Percentiles rank a stretch among this genome's conserved stretches.
Conservation (phyloP, 1,284 basidiomycete genomes). For the Ustilago tritici region DNA sequence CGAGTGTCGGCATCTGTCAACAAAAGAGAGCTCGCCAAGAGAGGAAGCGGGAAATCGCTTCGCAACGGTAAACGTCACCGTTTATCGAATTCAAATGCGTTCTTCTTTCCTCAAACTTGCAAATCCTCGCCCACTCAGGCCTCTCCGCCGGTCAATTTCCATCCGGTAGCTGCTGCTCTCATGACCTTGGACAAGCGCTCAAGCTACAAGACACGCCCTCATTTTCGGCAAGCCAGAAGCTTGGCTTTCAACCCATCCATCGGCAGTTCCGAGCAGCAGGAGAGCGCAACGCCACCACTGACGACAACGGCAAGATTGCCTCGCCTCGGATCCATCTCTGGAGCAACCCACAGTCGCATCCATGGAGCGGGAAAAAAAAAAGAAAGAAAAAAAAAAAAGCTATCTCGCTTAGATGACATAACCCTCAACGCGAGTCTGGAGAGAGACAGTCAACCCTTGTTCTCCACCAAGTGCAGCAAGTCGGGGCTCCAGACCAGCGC, state of each 20-base stretch:
- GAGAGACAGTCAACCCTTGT: background rate
- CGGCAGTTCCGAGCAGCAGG: background rate
- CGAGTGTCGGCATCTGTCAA: conserved; percentile 5
- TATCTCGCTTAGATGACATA: conserved; percentile 21
- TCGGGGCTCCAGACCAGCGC: conserved; percentile 1
- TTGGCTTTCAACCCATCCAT: background rate
- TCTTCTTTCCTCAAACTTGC: background rate
- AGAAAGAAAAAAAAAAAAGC: background rate
- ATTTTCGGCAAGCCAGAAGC: background rate
- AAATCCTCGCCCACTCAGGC: background rate
- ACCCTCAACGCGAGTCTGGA: background rate
- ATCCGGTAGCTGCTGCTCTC: background rate
- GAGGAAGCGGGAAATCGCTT: conserved; percentile 8
- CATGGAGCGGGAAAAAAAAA: conserved; percentile 12
- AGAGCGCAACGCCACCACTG: background rate
- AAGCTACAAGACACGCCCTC: background rate
- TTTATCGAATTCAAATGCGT: conserved; percentile 5
- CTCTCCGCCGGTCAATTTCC: conserved; percentile 5
- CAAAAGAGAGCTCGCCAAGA: background rate
- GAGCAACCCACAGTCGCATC: conserved; percentile 1
- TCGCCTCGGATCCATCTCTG: conserved; percentile 1
- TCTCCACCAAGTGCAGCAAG: background rate
- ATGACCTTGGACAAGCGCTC: background rate
- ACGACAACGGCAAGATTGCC: background rate
- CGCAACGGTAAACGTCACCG: background rate